Evolutionary conservation across 768 basidiomycete genomes (phyloP).

Genomic region (Galerina marginata): DNA sequence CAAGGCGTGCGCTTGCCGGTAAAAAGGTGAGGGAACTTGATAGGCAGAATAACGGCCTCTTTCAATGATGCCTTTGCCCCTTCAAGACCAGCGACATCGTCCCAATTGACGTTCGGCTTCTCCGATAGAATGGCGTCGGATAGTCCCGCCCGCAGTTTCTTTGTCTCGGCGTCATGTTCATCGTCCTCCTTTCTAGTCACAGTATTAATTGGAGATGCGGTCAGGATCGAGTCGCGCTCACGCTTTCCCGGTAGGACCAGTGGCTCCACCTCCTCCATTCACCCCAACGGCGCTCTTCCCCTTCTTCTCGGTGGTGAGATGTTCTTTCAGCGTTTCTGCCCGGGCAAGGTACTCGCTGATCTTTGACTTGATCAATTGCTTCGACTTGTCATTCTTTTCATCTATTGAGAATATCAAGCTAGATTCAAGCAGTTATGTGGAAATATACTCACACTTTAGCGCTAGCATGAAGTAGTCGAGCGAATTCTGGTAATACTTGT

Average conservation of each 20-base stretch:
- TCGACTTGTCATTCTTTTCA: slow-evolving; percentile 91
- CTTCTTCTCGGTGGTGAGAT: slow-evolving; percentile 71
- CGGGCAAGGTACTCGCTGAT: slow-evolving; percentile 90
- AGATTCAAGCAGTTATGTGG: neutral
- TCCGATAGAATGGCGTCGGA: slow-evolving; percentile 89
- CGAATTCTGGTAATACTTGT: slow-evolving; percentile 93
- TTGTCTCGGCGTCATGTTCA: slow-evolving; percentile 88
- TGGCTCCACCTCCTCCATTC: slow-evolving; percentile 48
- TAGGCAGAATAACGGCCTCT: slow-evolving; percentile 98
- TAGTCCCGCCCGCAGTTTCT: slow-evolving; percentile 94
- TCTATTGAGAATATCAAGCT: slow-evolving; percentile 22
- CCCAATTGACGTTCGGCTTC: slow-evolving; percentile 96
- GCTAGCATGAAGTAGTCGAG: slow-evolving; percentile 99
- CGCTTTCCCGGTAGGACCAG: slow-evolving; percentile 52
- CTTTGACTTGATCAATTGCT: slow-evolving; percentile 83
- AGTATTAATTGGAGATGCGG: no score
- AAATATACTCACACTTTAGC: slow-evolving; percentile 69
- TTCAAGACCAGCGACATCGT: slow-evolving; percentile 97
- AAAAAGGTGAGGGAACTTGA: slow-evolving; percentile 98
- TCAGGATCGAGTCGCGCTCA: slow-evolving; percentile 27
- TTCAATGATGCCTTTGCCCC: slow-evolving; percentile 95
- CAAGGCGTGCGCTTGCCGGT: slow-evolving; percentile 98
- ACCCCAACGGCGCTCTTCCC: slow-evolving; percentile 54
- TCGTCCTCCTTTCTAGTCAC: slow-evolving; percentile 58
- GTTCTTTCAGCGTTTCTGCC: slow-evolving; percentile 90